A percentile compares a stretch with the other conserved stretches of the same genome.
These are phyloP conservation scores for Geotrichum fermentans DNA, from an alignment of 1,139 yeast species.

Conservation along the genomic window DNA sequence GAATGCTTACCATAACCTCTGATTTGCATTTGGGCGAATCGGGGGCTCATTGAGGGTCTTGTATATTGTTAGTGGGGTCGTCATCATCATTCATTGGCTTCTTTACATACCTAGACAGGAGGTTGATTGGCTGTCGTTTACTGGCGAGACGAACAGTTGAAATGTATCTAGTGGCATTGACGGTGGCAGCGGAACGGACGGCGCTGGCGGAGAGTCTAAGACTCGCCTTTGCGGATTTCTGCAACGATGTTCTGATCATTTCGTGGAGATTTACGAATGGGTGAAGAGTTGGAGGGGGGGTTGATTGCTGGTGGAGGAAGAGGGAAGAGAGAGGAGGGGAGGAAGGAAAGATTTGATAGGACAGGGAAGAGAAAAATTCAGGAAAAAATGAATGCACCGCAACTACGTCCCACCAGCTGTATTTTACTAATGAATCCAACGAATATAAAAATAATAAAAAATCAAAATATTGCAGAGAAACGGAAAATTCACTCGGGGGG, in stretches of 20 bases:
- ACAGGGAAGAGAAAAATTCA: background rate
- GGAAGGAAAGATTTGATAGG: background rate
- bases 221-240: constrained; percentile 14
- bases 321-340: background rate
- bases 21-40: constrained; percentile 14
- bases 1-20: constrained; percentile 18
- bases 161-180: constrained; percentile 15
- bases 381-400: no score
- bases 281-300: background rate
- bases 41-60: constrained; percentile 17
- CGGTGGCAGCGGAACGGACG: constrained; percentile 4
- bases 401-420: no score
- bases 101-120: no score
- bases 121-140: constrained; percentile 11
- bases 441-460: background rate
- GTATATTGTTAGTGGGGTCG: background rate
- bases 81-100: no score
- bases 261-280: background rate
- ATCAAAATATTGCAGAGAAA: background rate
- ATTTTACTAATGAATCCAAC: no score
- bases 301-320: background rate
- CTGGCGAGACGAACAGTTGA: constrained; percentile 17
- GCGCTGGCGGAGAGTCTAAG: constrained; percentile 17
- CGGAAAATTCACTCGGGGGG: background rate
- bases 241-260: constrained; percentile 19